Evolutionary conservation across 148 eudicot species (phyloP).

Genomic region (Chenopodium formosanum): DNA sequence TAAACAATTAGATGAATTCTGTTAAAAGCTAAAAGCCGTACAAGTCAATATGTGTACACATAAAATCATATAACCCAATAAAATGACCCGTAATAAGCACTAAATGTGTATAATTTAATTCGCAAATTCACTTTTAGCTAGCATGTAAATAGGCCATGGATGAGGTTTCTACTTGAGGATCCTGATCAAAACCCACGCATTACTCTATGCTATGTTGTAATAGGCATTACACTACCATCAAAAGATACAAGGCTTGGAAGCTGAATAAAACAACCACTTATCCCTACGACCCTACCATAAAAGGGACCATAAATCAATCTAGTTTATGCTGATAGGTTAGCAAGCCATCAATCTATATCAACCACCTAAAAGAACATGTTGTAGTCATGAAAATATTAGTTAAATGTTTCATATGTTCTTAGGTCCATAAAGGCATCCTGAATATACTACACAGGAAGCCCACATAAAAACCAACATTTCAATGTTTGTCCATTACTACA

Average conservation of each 20-base stretch:
- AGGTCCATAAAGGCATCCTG: neutral
- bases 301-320: neutral
- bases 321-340: neutral
- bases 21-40: too few relatives aligned
- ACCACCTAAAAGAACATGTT: too few relatives aligned
- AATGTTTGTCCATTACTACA: constrained; percentile 6
- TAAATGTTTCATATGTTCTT: neutral
- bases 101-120: too few relatives aligned
- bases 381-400: neutral
- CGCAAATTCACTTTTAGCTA: neutral
- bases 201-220: neutral
- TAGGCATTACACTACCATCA: neutral
- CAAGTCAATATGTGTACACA: too few relatives aligned
- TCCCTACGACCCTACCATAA: neutral
- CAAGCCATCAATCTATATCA: too few relatives aligned
- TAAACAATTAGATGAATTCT: too few relatives aligned
- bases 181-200: neutral
- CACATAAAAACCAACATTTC: neutral
- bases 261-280: neutral
- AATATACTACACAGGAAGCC: neutral
- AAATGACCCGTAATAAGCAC: too few relatives aligned
- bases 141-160: neutral
- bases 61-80: too few relatives aligned
- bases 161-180: neutral
- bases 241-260: neutral